A percentile compares a stretch with the other conserved stretches of the same genome.
Conservation (phyloP, 257 asterid species). For the Marsdenia floribunda region DNA sequence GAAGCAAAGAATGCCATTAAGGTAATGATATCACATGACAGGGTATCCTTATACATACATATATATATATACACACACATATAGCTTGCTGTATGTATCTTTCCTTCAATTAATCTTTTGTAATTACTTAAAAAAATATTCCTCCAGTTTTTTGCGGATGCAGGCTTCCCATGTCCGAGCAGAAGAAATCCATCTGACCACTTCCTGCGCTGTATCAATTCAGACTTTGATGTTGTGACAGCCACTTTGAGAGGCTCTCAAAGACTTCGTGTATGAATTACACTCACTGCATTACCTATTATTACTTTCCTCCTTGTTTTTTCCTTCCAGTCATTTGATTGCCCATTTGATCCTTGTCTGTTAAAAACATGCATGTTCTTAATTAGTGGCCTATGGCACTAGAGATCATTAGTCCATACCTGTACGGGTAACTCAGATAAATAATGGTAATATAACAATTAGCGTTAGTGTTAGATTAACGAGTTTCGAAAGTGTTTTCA, state of each 20-base stretch:
- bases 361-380: too few species aligned
- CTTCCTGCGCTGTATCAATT: conserved; percentile 82
- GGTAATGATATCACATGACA: conserved; percentile 24
- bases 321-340: neutral
- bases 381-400: too few species aligned
- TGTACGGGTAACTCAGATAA: too few species aligned
- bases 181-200: conserved; percentile 95
- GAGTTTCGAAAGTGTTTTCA: too few species aligned
- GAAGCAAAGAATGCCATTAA: conserved; percentile 70
- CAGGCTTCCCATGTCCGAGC: conserved; percentile 97
- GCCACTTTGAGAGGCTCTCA: conserved; percentile 80
- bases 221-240: conserved; percentile 80
- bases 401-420: too few species aligned
- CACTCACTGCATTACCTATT: neutral
- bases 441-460: too few species aligned
- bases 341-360: neutral
- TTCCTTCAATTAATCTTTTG: too few species aligned
- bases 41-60: neutral
- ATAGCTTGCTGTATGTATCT: too few species aligned
- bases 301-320: neutral
- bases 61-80: too few species aligned
- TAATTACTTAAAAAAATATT: too few species aligned
- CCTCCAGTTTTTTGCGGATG: conserved; percentile 79
- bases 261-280: conserved; percentile 59
- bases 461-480: too few species aligned